Evolutionary conservation across 345 rosid genomes (phyloP).

Genomic region (Tarenaya hassleriana): DNA sequence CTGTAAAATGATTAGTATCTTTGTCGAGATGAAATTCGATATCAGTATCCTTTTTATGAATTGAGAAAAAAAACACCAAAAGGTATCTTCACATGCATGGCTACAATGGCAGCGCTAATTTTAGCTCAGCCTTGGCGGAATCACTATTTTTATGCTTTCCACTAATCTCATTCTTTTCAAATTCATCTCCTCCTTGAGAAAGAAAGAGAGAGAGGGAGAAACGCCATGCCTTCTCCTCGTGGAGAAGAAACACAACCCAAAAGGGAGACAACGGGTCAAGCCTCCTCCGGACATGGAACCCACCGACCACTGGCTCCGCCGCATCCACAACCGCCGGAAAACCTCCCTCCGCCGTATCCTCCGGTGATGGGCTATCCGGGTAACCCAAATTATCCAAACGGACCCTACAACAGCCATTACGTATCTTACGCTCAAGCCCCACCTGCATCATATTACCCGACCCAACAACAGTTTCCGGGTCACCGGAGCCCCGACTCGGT

Average conservation of each 20-base stretch:
- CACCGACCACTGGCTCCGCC: conserved; percentile 22
- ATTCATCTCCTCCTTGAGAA: background rate
- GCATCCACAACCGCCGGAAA: background rate
- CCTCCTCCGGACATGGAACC: conserved; percentile 22
- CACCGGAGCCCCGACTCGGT: conserved; percentile 20
- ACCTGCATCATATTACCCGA: conserved; percentile 35
- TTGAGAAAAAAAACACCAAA: background rate
- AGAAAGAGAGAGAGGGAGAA: no score
- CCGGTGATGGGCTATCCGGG: conserved; percentile 33
- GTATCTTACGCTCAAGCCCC: conserved; percentile 35
- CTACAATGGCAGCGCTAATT: conserved; percentile 15
- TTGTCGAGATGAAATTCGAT: no score
- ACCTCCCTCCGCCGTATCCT: conserved; percentile 20
- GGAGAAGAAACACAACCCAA: conserved; percentile 25
- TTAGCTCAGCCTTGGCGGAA: conserved; percentile 19
- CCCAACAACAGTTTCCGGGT: conserved; percentile 19
- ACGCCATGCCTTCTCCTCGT: conserved; percentile 31
- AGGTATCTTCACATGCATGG: no score
- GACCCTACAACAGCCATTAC: conserved; percentile 9
- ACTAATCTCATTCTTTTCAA: conserved; percentile 16
- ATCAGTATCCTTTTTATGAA: no score
- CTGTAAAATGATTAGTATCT: no score
- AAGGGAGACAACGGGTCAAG: conserved; percentile 17
- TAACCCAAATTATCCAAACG: conserved; percentile 28
- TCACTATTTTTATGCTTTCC: conserved; percentile 27